Conservation (phyloP, 2,329 filamentous ascomycete species). For the Neoarthrinium moseri region DNA sequence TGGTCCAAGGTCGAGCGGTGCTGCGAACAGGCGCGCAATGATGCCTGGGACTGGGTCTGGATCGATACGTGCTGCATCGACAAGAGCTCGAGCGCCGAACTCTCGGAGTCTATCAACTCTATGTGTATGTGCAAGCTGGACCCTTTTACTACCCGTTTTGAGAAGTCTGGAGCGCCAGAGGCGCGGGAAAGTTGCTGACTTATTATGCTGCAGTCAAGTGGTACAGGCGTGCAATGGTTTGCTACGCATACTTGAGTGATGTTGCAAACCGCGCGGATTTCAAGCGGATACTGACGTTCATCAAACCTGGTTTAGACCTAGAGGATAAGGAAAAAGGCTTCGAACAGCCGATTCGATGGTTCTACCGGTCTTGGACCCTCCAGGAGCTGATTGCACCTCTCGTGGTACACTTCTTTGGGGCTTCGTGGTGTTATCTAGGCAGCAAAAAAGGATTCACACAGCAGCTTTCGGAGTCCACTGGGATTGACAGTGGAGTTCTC, state of each 20-base stretch:
- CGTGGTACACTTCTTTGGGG: slow-evolving; percentile 6
- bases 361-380: slow-evolving; percentile 5
- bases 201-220: background rate
- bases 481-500: background rate
- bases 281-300: too few species aligned
- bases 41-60: slow-evolving; percentile 4
- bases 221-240: slow-evolving; percentile 6
- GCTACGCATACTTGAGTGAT: slow-evolving; percentile 11
- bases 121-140: background rate
- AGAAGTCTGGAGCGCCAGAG: too few species aligned
- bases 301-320: too few species aligned
- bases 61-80: slow-evolving; percentile 8
- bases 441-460: background rate
- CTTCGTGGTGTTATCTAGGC: slow-evolving; percentile 1
- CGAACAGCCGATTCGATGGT: background rate
- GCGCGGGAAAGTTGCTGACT: background rate
- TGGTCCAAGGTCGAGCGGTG: background rate
- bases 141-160: too few species aligned
- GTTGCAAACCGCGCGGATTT: background rate
- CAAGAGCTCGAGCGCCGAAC: slow-evolving; percentile 4
- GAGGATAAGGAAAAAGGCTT: background rate
- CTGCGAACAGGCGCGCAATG: background rate
- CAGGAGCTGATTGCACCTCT: slow-evolving; percentile 8
- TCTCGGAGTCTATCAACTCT: slow-evolving; percentile 5
- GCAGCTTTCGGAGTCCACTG: background rate